These are phyloP conservation scores for Onygenales sp. DNA, from an alignment of 2,329 filamentous ascomycete species.

Conservation along the genomic window DNA sequence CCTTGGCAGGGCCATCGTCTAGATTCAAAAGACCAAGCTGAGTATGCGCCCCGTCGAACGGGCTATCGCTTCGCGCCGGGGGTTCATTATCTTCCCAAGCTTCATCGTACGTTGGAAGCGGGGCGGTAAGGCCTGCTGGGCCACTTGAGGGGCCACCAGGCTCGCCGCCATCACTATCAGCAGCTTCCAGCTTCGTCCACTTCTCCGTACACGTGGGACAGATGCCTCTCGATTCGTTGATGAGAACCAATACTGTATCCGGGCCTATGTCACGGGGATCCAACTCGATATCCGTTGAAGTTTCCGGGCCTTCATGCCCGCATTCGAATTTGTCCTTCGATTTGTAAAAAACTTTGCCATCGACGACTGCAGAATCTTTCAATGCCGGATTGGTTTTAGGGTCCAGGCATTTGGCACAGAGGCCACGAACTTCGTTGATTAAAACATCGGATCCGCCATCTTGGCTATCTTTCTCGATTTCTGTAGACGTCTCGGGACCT, in stretches of 20 bases:
- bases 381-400: background rate
- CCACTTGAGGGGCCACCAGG: background rate
- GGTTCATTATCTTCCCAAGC: background rate
- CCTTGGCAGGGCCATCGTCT: conserved; percentile 7
- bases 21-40: conserved; percentile 2
- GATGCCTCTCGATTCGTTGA: conserved; percentile 11
- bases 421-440: conserved; percentile 6
- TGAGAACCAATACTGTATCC: background rate
- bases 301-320: conserved; percentile 10
- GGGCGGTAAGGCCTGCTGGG: background rate
- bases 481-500: conserved; percentile 6
- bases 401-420: background rate
- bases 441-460: conserved; percentile 2
- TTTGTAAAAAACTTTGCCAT: conserved; percentile 9
- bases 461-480: conserved; percentile 10
- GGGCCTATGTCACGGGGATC: background rate
- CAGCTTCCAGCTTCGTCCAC: conserved; percentile 9
- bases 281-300: conserved; percentile 10
- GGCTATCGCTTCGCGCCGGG: background rate
- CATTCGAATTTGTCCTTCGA: conserved; percentile 13
- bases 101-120: conserved; percentile 1
- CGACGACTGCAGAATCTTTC: background rate
- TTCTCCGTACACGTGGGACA: conserved; percentile 12
- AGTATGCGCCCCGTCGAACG: background rate
- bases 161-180: background rate